Percentiles rank a stretch among this genome's conserved stretches.
Evolutionary conservation across 1,139 yeast species (phyloP).

Genomic region (Candida anutae): DNA sequence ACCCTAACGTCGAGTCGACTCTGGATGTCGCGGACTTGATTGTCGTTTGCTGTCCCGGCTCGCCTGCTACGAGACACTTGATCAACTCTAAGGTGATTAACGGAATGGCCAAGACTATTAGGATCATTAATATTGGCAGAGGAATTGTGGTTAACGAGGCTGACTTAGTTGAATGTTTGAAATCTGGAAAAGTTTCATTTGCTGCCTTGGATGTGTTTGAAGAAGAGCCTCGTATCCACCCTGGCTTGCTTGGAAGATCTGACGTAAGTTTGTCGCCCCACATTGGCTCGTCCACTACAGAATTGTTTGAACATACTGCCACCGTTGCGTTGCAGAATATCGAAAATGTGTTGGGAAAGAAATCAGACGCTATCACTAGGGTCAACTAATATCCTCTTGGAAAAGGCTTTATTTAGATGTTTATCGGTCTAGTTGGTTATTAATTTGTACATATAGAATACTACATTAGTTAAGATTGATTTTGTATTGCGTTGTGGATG

Average conservation of each 20-base stretch:
- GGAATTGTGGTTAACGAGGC: conserved; percentile 68
- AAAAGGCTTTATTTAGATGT: too few species aligned
- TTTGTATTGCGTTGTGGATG: too few species aligned
- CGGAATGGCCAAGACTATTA: conserved; percentile 42
- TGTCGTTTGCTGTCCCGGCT: conserved; percentile 63
- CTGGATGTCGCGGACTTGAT: conserved; percentile 46
- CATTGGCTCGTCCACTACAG: conserved; percentile 63
- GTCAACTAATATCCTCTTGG: too few species aligned
- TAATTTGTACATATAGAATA: too few species aligned
- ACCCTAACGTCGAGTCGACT: conserved; percentile 13
- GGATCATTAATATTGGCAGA: conserved; percentile 73
- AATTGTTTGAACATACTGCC: conserved; percentile 41
- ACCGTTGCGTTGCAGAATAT: conserved; percentile 12
- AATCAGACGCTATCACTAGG: too few species aligned
- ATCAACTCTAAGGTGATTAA: conserved; percentile 43
- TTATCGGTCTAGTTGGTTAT: too few species aligned
- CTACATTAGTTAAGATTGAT: too few species aligned
- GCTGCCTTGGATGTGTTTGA: conserved; percentile 82
- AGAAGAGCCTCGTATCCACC: conserved; percentile 54
- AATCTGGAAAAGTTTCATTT: conserved; percentile 56
- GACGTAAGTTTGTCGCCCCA: conserved; percentile 77
- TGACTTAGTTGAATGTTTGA: conserved; percentile 61
- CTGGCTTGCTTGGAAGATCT: conserved; percentile 46
- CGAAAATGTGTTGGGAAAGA: conserved; percentile 4
- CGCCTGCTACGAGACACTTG: conserved; percentile 49